Evolutionary conservation across 2,329 filamentous ascomycete genomes (phyloP), one percentile per base, ranked within the genome.

Genomic region (Diaporthe sp.): DNA sequence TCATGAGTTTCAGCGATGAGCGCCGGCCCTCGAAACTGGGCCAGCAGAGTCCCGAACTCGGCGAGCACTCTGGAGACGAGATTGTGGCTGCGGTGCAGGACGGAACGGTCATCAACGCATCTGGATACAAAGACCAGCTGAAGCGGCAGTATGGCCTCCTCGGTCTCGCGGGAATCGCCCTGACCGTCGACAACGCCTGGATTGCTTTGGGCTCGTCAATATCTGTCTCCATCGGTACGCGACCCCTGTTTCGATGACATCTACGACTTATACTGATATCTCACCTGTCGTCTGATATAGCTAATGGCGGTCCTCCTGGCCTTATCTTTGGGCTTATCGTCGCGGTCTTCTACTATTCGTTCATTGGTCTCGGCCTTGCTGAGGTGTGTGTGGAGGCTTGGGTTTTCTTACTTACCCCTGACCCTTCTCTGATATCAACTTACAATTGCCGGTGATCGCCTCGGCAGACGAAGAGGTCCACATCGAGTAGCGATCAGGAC

Each of bases 171-270:
- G 90, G 90, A 34, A 86, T 91, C 61, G 91, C 90, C 0, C 82
- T 93, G 70, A 92, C 90, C 1, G 89, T 92, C 34, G 91, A 92
- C 81, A 92, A 92, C 79, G 91, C 91, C 25, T 93, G 91, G 91
- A 87, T 91, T 72, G 90, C 91, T 8, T 84, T 92, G 75, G 91
- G 90, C 72, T 91, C 91, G 17, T 91, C 90, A 72, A 87, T 93
- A 53, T 88, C 88, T 6, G 85, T 91, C 62, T 87, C 86, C 7
- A 87, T 90, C 53, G 82, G 85, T 87, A 82, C 15, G 58, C 12
- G 37, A 19, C 19, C 67, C 68, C 57, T 37, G 57, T 55, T 46
- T 17, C 28, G 4, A 72, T 70, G 49, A 55, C 37, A 70, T 51
- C 15, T 31, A 53, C 22, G 39, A 74, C 58, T 58, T 71, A 44